Conservation (phyloP, 495 filamentous ascomycete species). For the Echria macrotheca region DNA sequence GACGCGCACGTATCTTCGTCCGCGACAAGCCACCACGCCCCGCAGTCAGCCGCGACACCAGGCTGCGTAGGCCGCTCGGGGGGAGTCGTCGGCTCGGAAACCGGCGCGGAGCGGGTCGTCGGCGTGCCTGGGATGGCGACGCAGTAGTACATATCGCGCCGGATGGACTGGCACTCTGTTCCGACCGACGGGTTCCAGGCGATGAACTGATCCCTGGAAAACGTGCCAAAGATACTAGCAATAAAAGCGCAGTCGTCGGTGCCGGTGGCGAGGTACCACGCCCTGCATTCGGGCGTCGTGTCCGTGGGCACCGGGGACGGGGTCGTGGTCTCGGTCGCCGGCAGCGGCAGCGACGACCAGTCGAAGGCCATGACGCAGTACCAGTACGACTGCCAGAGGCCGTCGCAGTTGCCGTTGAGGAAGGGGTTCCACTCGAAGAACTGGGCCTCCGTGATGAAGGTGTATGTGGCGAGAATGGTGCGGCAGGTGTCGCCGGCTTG, state of each 20-base stretch:
- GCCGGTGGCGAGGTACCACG: conserved; percentile 10
- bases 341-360: not conserved
- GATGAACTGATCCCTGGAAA: conserved; percentile 17
- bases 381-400: conserved; percentile 9
- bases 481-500: conserved; percentile 13
- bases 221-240: conserved; percentile 17
- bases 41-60: conserved; percentile 16
- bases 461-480: not conserved
- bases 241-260: conserved; percentile 22
- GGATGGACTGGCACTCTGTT: conserved; percentile 10
- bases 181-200: conserved; percentile 21
- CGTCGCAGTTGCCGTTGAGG: conserved; percentile 13
- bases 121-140: conserved; percentile 21
- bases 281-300: not conserved
- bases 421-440: conserved; percentile 20
- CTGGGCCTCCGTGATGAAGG: not conserved
- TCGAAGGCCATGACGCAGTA: conserved; percentile 14
- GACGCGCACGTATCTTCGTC: conserved; percentile 12
- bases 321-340: conserved; percentile 6
- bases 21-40: conserved; percentile 9
- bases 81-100: not conserved
- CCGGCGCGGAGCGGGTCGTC: conserved; percentile 7
- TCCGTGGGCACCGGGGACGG: not conserved
- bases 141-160: conserved; percentile 21
- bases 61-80: conserved; percentile 7